These are phyloP conservation scores for Taiozyma sp. DNA, from an alignment of 1,139 yeast species.

Conservation along the genomic window DNA sequence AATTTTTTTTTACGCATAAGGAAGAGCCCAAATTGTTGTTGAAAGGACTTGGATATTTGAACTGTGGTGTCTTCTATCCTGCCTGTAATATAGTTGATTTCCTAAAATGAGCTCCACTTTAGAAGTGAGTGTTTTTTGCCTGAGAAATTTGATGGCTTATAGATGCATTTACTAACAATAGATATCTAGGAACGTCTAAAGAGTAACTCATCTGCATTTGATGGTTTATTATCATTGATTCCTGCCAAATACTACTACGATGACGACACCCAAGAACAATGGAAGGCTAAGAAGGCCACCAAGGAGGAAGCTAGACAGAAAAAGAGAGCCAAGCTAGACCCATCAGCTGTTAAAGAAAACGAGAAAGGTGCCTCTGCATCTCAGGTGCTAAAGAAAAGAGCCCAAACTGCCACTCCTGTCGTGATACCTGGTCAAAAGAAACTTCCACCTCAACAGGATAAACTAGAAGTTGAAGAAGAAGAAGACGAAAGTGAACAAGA, in stretches of 20 bases:
- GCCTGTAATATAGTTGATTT: neutral
- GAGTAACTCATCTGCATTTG: conserved; percentile 66
- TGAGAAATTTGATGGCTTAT: neutral
- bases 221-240: conserved; percentile 81
- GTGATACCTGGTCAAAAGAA: conserved; percentile 42
- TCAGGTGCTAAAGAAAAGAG: conserved; percentile 55
- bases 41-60: neutral
- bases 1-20: neutral
- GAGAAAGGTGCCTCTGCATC: conserved; percentile 58
- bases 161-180: neutral
- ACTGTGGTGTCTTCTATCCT: neutral
- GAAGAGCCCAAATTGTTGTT: neutral
- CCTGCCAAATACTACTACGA: conserved; percentile 92
- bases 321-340: conserved; percentile 72
- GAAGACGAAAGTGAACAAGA: conserved; percentile 17
- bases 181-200: conserved; percentile 20
- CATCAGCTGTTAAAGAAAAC: conserved; percentile 38
- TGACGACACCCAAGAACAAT: conserved; percentile 71
- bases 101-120: conserved; percentile 20
- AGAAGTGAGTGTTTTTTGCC: conserved; percentile 13
- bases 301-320: conserved; percentile 59
- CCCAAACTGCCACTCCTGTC: conserved; percentile 53
- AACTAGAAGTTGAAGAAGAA: conserved; percentile 2
- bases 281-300: conserved; percentile 78
- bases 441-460: conserved; percentile 27